Evolutionary conservation across 1,284 basidiomycete species (phyloP).

Genomic region (Paramarasmius palmivorus): DNA sequence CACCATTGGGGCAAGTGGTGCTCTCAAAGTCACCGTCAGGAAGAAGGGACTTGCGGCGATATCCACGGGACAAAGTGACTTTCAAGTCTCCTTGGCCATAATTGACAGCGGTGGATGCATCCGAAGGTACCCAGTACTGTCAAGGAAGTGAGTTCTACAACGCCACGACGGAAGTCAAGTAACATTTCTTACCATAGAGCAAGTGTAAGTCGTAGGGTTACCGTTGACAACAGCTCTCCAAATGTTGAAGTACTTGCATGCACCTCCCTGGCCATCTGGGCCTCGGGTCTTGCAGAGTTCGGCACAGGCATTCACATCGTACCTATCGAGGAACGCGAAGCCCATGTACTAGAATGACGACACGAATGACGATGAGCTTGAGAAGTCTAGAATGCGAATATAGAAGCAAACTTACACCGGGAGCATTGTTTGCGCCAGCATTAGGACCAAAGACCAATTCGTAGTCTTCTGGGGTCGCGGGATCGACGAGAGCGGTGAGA

Average conservation of each 20-base stretch:
- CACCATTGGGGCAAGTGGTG: slow-evolving; percentile 24
- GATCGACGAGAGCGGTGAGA: slow-evolving; percentile 30
- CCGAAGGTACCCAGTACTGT: slow-evolving; percentile 20
- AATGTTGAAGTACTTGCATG: slow-evolving; percentile 26
- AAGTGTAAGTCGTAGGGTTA: slow-evolving; percentile 22
- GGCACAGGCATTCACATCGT: slow-evolving; percentile 22
- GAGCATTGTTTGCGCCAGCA: slow-evolving; percentile 44
- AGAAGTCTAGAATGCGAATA: not conserved
- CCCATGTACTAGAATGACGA: slow-evolving; percentile 25
- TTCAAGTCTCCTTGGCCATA: slow-evolving; percentile 14
- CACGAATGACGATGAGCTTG: not conserved
- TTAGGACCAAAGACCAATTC: slow-evolving; percentile 42
- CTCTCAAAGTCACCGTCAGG: slow-evolving; percentile 35
- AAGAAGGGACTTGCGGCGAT: slow-evolving; percentile 31
- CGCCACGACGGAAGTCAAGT: not conserved
- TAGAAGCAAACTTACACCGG: slow-evolving; percentile 33
- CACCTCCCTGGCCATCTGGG: slow-evolving; percentile 17
- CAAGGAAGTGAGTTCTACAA: not conserved
- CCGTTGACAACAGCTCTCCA: slow-evolving; percentile 21
- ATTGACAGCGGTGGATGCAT: slow-evolving; percentile 17
- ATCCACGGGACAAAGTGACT: slow-evolving; percentile 28
- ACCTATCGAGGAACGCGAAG: slow-evolving; percentile 21
- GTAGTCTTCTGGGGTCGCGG: slow-evolving; percentile 37
- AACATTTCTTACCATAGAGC: slow-evolving; percentile 19
- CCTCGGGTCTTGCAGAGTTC: slow-evolving; percentile 19